Conservation (phyloP, 2,329 filamentous ascomycete genomes). For the Coleophoma eucalyptorum region DNA sequence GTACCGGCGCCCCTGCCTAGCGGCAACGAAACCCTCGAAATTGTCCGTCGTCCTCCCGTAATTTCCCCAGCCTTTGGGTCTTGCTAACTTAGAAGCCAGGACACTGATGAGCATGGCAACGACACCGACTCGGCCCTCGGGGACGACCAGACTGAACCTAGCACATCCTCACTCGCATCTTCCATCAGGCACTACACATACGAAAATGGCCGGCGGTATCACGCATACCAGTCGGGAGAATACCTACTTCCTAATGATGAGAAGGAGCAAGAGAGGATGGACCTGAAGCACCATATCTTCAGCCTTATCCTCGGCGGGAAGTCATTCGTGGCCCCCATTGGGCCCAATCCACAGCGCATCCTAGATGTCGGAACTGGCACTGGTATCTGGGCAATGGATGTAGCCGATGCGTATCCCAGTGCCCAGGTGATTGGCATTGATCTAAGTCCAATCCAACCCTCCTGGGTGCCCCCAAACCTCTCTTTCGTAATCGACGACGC, state of each 20-base stretch:
- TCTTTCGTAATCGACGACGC: constrained; percentile 62
- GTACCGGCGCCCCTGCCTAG: too few species aligned
- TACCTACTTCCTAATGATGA: constrained; percentile 32
- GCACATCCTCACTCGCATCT: constrained; percentile 29
- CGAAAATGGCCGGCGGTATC: constrained; percentile 43
- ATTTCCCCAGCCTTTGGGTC: too few species aligned
- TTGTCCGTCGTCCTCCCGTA: too few species aligned
- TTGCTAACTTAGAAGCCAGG: too few species aligned
- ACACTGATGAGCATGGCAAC: not conserved
- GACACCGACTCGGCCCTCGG: not conserved
- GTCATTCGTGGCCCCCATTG: constrained; percentile 12
- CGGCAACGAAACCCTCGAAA: too few species aligned
- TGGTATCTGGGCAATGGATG: constrained; percentile 35
- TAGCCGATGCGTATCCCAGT: constrained; percentile 47
- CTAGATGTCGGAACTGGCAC: constrained; percentile 38
- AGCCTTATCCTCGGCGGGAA: constrained; percentile 14
- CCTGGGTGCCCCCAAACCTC: constrained; percentile 52
- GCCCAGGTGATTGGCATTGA: constrained; percentile 52
- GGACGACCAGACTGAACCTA: not conserved
- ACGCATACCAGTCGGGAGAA: constrained; percentile 35
- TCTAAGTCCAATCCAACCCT: constrained; percentile 62
- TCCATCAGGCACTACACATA: constrained; percentile 39
- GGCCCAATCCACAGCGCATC: constrained; percentile 14
- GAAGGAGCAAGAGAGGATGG: constrained; percentile 28
- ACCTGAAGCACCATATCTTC: constrained; percentile 27